A percentile compares a stretch with the other conserved stretches of the same genome.
Evolutionary conservation across 176 grass and related monocot genomes (phyloP).

Genomic region (Zea luxurians): DNA sequence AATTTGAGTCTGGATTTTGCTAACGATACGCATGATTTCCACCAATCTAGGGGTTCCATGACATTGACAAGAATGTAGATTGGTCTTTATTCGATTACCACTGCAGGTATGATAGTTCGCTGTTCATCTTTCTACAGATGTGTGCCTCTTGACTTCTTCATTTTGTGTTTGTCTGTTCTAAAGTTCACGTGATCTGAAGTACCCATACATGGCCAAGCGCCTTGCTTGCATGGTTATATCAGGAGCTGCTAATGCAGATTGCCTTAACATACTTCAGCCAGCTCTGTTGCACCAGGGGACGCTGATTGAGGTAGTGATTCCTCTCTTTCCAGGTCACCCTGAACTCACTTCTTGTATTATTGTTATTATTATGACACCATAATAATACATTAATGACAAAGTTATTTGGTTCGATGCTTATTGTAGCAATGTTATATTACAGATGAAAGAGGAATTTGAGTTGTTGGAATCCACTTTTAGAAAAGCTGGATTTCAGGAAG

Average conservation of each 20-base stretch:
- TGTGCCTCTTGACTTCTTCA: not conserved
- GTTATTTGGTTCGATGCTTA: constrained; percentile 24
- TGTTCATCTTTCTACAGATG: constrained; percentile 13
- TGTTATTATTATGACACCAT: not conserved
- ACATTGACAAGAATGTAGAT: constrained; percentile 51
- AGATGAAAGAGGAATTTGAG: constrained; percentile 72
- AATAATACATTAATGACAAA: not conserved
- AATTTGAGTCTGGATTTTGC: not conserved
- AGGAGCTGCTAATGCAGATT: constrained; percentile 53
- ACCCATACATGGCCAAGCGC: constrained; percentile 80
- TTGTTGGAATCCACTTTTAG: constrained; percentile 61
- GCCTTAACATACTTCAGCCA: constrained; percentile 82
- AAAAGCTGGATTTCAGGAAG: constrained; percentile 56
- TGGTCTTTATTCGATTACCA: constrained; percentile 53
- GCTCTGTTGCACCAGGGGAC: constrained; percentile 51
- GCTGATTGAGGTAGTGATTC: constrained; percentile 55
- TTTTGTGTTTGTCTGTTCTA: not conserved
- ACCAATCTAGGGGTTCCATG: constrained; percentile 58
- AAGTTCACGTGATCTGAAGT: constrained; percentile 48
- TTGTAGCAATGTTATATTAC: constrained; percentile 24
- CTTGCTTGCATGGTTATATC: constrained; percentile 84
- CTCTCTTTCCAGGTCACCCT: not conserved
- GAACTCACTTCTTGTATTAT: not conserved
- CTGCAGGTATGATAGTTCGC: constrained; percentile 37
- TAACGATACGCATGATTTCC: constrained; percentile 10